Evolutionary conservation across 345 rosid genomes (phyloP), one percentile per base, ranked within the genome.

Genomic region (Limnanthes douglasii): DNA sequence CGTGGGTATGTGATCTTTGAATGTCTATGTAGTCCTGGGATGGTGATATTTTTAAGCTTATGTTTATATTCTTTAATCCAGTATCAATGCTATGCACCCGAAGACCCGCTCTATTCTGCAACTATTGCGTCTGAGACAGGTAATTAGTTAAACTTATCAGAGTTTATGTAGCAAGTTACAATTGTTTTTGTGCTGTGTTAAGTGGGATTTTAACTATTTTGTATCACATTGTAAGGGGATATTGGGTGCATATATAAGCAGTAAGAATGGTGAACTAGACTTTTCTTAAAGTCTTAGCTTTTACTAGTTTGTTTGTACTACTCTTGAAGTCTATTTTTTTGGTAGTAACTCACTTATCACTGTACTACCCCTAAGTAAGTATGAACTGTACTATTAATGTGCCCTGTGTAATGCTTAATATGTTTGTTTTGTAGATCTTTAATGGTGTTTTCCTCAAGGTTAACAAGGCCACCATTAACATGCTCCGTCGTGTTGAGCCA

Each of bases 11-110:
- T 39, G 15, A 11, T 1, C 36, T 2, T 4, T 24, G 4, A 3
- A 15, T 5, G 3, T 46, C 0, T 0, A 1, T 28, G 0, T 31
- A 12, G 8, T 5, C 3, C 20, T 7, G n/a, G 2, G 30, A 16
- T 38, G 19, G 8, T 23, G 30, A 19, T 21, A 28, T 29, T 14
- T 56, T 3, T 4, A 26, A 11, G 21, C 23, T 11, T 7, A 21
- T 9, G 1, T 18, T 35, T 5, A 18, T 49, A 23, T 22, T 41
- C 3, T 2, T 24, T 2, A 11, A 31, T 20, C 29, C 57, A 85
- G 96, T 47, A 85, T 80, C 68, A 80, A 85, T 46, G 93, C 90
- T 3, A 76, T 85, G 66, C 67, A 85, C 59, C 96, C 96, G 0
- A 56, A 29, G 15, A 52, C 49, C 46, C 51, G 46, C 58, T 51